Percentiles rank a stretch among this genome's conserved stretches.
Conservation (phyloP, 345 rosid species). For the Eucalyptus polybractea region DNA sequence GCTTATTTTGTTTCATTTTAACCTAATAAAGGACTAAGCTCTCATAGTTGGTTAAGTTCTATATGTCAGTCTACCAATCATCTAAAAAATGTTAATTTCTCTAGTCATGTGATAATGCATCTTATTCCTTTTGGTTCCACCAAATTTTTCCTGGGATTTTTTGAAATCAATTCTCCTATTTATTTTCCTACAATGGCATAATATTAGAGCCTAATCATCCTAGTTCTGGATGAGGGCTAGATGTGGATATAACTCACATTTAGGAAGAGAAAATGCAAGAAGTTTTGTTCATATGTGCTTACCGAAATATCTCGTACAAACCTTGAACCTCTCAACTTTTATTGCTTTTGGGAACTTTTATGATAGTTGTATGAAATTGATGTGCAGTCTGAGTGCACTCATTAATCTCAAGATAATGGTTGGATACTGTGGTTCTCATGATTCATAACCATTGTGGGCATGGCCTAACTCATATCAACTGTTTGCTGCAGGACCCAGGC, state of each 20-base stretch:
- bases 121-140: not conserved
- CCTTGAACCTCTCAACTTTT: not conserved
- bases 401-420: not conserved
- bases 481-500: slow-evolving; percentile 75
- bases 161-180: not conserved
- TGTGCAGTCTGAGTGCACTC: not conserved
- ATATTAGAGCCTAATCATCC: not conserved
- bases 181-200: not conserved
- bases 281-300: not conserved
- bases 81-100: not conserved
- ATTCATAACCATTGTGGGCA: not conserved
- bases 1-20: not conserved
- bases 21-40: not conserved
- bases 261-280: not conserved
- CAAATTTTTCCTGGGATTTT: not conserved
- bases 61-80: not conserved
- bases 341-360: not conserved
- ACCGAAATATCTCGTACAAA: not conserved
- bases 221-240: not conserved
- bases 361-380: not conserved
- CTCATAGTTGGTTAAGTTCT: not conserved
- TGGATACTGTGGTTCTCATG: not conserved
- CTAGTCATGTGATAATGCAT: not conserved
- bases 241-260: not conserved
- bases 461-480: not conserved